Conservation (phyloP, 331 rosid species). For the Stylosanthes scabra region DNA sequence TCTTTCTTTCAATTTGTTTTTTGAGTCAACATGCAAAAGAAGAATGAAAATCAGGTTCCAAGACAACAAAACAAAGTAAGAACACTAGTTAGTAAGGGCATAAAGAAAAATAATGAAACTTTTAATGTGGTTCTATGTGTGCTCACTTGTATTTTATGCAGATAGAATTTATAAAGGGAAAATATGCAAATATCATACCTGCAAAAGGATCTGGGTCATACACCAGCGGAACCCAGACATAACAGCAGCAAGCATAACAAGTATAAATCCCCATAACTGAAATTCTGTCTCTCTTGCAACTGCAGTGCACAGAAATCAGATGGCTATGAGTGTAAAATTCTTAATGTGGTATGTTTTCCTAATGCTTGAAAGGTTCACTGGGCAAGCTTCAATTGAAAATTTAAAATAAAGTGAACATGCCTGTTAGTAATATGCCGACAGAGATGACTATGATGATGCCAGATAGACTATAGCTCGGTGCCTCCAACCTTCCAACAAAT, state of each 20-base stretch:
- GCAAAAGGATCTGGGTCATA: conserved; percentile 98
- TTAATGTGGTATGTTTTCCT: conserved; percentile 5
- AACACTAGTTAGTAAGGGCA: conserved; percentile 22
- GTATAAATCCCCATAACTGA: conserved; percentile 83
- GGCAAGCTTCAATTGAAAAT: background rate
- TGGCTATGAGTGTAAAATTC: conserved; percentile 22
- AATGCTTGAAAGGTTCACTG: conserved; percentile 10
- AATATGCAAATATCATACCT: conserved; percentile 58
- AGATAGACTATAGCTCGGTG: conserved; percentile 78
- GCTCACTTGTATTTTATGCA: background rate
- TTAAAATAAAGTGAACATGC: conserved; percentile 34
- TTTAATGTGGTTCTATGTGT: background rate
- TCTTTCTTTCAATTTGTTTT: conserved; percentile 78
- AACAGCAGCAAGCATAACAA: conserved; percentile 99
- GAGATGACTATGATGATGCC: conserved; percentile 90
- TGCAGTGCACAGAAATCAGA: conserved; percentile 43
- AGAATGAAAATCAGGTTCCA: conserved; percentile 50
- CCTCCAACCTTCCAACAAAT: conserved; percentile 82
- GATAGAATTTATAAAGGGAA: background rate
- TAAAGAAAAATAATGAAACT: background rate
- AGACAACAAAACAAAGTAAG: conserved; percentile 43
- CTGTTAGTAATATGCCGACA: conserved; percentile 92
- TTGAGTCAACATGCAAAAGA: conserved; percentile 39
- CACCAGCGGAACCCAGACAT: conserved; percentile 99
- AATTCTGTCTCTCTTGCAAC: conserved; percentile 92